These are phyloP conservation scores for Kodamaea kaohsiungensis DNA, from an alignment of 805 yeast genomes.

Conservation along the genomic window DNA sequence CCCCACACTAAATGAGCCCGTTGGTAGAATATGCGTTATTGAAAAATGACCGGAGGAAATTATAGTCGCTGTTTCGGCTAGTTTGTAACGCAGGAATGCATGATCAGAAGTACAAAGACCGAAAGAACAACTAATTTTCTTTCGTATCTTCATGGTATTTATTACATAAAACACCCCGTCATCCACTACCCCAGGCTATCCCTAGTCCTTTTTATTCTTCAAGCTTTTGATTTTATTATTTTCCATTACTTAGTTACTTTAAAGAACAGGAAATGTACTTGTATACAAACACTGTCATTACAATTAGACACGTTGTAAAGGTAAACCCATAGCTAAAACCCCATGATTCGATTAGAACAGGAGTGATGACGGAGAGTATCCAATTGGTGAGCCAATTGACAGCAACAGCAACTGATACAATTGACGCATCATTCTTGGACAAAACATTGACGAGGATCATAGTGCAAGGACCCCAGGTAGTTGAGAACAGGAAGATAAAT, in stretches of 20 bases:
- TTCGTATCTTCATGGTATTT: background rate
- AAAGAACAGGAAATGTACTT: conserved; percentile 1
- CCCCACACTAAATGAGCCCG: background rate
- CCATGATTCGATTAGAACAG: conserved; percentile 18
- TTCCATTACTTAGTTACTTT: background rate
- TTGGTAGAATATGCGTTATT: background rate
- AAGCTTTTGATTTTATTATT: background rate
- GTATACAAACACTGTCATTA: conserved; percentile 19
- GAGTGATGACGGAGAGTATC: conserved; percentile 22
- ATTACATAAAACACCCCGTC: background rate
- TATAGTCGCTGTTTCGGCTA: background rate
- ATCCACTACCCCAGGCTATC: conserved; percentile 1
- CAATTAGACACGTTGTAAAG: conserved; percentile 17
- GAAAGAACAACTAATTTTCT: background rate
- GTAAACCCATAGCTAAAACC: conserved; percentile 22
- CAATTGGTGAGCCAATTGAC: conserved; percentile 26
- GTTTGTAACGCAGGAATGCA: background rate
- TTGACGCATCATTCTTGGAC: conserved; percentile 21
- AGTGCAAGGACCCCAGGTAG: conserved; percentile 36
- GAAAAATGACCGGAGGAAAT: background rate
- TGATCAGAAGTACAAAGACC: background rate
- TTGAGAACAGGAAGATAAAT: conserved; percentile 23
- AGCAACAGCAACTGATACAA: conserved; percentile 20
- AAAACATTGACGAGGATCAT: conserved; percentile 25
- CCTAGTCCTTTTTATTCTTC: background rate